phyloP scores from a whole-genome alignment of 495 filamentous ascomycete genomes.

The Penicillium tannophilum region DNA sequence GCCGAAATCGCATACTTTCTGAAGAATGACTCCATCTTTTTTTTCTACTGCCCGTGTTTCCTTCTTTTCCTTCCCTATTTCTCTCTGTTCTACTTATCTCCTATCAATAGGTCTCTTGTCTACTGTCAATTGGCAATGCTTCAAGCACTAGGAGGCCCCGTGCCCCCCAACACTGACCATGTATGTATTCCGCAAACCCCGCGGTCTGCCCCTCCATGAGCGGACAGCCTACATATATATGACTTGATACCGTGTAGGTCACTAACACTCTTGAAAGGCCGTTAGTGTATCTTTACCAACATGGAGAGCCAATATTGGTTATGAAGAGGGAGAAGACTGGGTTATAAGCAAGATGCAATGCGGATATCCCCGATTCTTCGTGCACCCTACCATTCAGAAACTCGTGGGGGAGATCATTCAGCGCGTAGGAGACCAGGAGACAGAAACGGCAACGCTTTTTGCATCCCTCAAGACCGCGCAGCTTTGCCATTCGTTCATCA shows the following conservation, averaged over 20 bases:
- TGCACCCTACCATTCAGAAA: constrained; percentile 78
- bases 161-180: constrained; percentile 57
- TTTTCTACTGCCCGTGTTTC: constrained; percentile 5
- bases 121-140: constrained; percentile 32
- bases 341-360: constrained; percentile 82
- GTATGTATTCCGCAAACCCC: constrained; percentile 41
- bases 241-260: constrained; percentile 1
- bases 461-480: constrained; percentile 66
- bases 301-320: constrained; percentile 87
- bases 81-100: constrained; percentile 6
- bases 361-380: constrained; percentile 94
- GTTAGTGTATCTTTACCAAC: constrained; percentile 95
- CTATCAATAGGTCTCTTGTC: not conserved
- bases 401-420: constrained; percentile 70
- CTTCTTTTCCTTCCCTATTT: not conserved
- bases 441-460: constrained; percentile 77
- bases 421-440: constrained; percentile 57
- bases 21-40: constrained; percentile 16
- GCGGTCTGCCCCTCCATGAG: constrained; percentile 24
- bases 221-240: not conserved
- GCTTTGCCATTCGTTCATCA: constrained; percentile 73
- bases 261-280: constrained; percentile 58
- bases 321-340: constrained; percentile 90
- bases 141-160: constrained; percentile 44
- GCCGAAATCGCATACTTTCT: constrained; percentile 39